Evolutionary conservation across 176 grass and related monocot genomes (phyloP).

Genomic region (Luzula sylvatica): DNA sequence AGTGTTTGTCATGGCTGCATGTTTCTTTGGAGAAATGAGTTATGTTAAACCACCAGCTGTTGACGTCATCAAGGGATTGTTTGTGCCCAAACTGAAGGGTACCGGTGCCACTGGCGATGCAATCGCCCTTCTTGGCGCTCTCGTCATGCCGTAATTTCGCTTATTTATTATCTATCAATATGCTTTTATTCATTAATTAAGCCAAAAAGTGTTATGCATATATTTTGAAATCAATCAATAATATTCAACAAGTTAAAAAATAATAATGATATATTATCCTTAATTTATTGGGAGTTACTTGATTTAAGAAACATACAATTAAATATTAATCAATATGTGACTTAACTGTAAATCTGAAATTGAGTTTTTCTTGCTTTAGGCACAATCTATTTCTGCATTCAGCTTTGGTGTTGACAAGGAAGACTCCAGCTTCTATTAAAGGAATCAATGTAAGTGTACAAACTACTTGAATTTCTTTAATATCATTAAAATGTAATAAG

Average conservation of each 20-base stretch:
- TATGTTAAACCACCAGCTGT: constrained; percentile 61
- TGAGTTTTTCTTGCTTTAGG: constrained; percentile 19
- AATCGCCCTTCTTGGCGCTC: constrained; percentile 75
- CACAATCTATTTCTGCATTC: constrained; percentile 97
- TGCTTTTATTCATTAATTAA: background rate
- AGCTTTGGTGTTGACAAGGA: constrained; percentile 71
- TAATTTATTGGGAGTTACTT: too few relatives aligned
- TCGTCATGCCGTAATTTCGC: constrained; percentile 74
- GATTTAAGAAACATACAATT: too few relatives aligned
- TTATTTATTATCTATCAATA: background rate
- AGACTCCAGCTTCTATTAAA: constrained; percentile 57
- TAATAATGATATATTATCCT: background rate
- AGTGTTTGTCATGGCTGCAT: constrained; percentile 68
- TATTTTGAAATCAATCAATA: background rate
- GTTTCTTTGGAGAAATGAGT: constrained; percentile 70
- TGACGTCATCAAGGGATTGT: constrained; percentile 67
- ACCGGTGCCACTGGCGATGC: constrained; percentile 48
- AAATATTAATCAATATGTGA: background rate
- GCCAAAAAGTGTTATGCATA: background rate
- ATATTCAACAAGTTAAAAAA: background rate
- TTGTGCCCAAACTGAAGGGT: constrained; percentile 56
- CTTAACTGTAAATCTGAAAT: background rate
- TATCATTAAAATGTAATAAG: too few relatives aligned
- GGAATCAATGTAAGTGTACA: constrained; percentile 73
- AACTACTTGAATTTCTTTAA: too few relatives aligned